phyloP scores from a whole-genome alignment of 2,329 filamentous ascomycete species.

The Onygena corvina region DNA sequence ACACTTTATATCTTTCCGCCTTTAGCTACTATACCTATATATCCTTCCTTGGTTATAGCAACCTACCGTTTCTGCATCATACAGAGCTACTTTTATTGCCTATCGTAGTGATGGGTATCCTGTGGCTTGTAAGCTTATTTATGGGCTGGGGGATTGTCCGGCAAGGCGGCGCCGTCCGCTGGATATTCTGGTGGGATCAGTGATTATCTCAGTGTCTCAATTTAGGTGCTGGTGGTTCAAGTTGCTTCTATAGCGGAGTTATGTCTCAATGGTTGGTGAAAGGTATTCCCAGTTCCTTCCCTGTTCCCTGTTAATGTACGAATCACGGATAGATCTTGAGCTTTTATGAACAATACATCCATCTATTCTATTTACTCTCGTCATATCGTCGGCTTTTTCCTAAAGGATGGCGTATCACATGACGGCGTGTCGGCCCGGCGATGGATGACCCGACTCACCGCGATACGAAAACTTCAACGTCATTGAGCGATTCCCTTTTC shows the following conservation, averaged over 20 bases:
- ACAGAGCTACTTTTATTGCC: conserved; percentile 54
- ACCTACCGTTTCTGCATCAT: conserved; percentile 54
- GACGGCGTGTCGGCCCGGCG: background rate
- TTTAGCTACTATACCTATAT: conserved; percentile 56
- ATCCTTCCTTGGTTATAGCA: conserved; percentile 58
- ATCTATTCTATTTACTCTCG: too few species aligned
- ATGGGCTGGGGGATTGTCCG: conserved; percentile 36
- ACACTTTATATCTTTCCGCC: conserved; percentile 54
- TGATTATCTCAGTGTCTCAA: too few species aligned
- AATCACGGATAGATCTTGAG: conserved; percentile 1
- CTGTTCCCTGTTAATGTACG: background rate
- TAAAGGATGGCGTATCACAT: too few species aligned
- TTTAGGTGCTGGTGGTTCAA: too few species aligned
- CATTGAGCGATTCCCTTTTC: background rate
- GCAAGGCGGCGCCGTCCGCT: conserved; percentile 32
- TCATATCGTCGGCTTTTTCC: too few species aligned
- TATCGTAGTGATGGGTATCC: conserved; percentile 45
- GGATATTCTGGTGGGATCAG: conserved; percentile 33
- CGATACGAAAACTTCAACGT: too few species aligned
- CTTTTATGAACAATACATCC: background rate
- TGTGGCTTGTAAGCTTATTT: conserved; percentile 46
- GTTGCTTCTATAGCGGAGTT: too few species aligned
- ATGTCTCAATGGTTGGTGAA: too few species aligned
- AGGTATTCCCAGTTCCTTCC: too few species aligned
- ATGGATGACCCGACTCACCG: too few species aligned